Percentiles rank a stretch among this genome's conserved stretches.
These are phyloP conservation scores for Apiotrichum domesticum DNA, from an alignment of 1,284 basidiomycete genomes.

Conservation along the genomic window DNA sequence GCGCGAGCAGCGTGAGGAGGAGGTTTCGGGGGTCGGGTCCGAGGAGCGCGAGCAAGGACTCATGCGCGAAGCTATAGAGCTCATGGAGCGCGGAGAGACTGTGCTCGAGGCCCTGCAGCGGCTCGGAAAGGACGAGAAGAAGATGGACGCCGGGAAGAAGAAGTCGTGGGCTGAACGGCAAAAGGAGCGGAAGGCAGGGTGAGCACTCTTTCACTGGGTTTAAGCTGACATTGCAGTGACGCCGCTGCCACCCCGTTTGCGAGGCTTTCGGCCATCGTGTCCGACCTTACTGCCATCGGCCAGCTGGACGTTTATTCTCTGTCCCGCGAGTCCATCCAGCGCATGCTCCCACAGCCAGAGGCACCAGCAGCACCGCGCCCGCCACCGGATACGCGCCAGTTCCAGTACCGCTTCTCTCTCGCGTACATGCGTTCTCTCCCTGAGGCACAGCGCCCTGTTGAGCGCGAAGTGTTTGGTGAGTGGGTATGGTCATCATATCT, in stretches of 20 bases:
- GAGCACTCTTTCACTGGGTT: conserved; percentile 34
- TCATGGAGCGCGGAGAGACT: conserved; percentile 82
- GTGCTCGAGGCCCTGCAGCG: conserved; percentile 84
- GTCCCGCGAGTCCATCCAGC: conserved; percentile 45
- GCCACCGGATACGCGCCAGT: conserved; percentile 33
- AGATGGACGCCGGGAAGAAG: conserved; percentile 45
- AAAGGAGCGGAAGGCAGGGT: conserved; percentile 55
- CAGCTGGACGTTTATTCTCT: conserved; percentile 48
- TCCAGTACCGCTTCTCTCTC: conserved; percentile 47
- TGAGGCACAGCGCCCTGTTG: conserved; percentile 43
- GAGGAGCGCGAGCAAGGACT: conserved; percentile 58
- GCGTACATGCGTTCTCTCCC: conserved; percentile 41
- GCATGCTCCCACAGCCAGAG: conserved; percentile 38
- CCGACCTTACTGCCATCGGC: conserved; percentile 39
- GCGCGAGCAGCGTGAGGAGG: conserved; percentile 57
- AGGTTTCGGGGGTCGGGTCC: conserved; percentile 48
- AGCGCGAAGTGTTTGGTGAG: conserved; percentile 47
- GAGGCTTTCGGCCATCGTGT: conserved; percentile 43
- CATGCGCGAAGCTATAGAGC: conserved; percentile 61
- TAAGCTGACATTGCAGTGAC: conserved; percentile 26
- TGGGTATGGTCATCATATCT: not conserved
- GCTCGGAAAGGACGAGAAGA: conserved; percentile 57
- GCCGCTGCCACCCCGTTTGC: conserved; percentile 41
- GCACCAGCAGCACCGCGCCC: conserved; percentile 5
- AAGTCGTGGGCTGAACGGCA: conserved; percentile 46